Base-by-base conservation (phyloP, 331 rosid genomes). In the Cydonia oblonga region DNA sequence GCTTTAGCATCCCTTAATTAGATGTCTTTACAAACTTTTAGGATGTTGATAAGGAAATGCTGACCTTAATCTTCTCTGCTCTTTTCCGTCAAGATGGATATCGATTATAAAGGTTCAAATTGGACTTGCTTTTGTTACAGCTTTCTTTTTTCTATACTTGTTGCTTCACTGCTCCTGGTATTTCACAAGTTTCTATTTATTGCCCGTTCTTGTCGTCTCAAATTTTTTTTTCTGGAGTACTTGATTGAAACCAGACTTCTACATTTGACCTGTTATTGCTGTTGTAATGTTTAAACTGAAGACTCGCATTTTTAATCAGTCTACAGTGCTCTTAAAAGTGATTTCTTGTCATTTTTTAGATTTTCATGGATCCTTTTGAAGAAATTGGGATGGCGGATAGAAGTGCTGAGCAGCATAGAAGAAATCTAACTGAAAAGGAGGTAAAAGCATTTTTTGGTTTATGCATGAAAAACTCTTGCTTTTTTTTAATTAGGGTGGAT, bases 351-450 rank as follows among this genome's bases (percentile, higher is more conserved):
- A 62, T 30, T 24, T 69, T 76, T 72, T 75, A 92, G 97, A 87
- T 87, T 84, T 80, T 81, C 81, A 80, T 84, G 83, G 97, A 96
- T 69, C 99, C 96, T 71, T 90, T 95, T 82, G 99, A 95, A 84
- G 97, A 91, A 78, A 70, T 91, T 72, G 96, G 83, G 72, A 84
- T 78, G 86, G 92, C 88, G 38, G 99, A 92, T 49, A 87, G 79
- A 77, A 78, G 78, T 73, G 76, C 90, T 26, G 96, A 91, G 85
- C 92, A 88, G 75, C 92, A 76, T 75, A 75, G 96, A 70, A 87
- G 93, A 86, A 91, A 87, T 82, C 87, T 88, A 38, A 59, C 89
- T 33, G 97, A 91, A 76, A 90, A 91, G 82, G 96, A 93, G 96
- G 99, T 90, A 38, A 79, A 40, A 56, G 28, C 74, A 42, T 58